Evolutionary conservation across 177 flowering plant genomes (phyloP).

Genomic region (Vitis hybrid): DNA sequence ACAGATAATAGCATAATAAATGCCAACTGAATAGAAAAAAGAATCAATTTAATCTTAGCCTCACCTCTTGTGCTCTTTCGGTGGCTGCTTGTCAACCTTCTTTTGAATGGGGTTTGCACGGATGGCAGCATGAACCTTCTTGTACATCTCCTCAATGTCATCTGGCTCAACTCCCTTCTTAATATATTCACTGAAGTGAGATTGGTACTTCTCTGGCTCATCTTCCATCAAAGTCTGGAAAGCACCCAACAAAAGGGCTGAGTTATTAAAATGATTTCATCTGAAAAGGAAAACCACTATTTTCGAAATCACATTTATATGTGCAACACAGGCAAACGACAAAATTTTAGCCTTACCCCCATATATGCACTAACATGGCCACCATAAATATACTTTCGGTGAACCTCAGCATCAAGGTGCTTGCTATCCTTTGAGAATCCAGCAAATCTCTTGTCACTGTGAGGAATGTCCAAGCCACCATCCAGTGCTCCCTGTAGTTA

Average conservation of each 20-base stretch:
- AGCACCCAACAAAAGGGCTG: not conserved
- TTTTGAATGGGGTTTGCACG: slow-evolving; percentile 68
- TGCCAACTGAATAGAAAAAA: not conserved
- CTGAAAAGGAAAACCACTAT: not conserved
- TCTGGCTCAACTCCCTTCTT: slow-evolving; percentile 70
- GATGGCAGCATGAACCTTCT: slow-evolving; percentile 89
- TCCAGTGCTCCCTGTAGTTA: slow-evolving; percentile 79
- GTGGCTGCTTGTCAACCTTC: slow-evolving; percentile 64
- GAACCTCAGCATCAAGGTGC: slow-evolving; percentile 82
- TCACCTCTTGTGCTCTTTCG: slow-evolving; percentile 81
- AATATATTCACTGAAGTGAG: slow-evolving; percentile 70
- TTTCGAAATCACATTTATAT: not conserved
- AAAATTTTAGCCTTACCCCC: slow-evolving; percentile 41
- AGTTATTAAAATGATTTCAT: not conserved
- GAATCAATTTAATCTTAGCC: not conserved
- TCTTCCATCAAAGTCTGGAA: slow-evolving; percentile 70
- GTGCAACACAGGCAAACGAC: not conserved
- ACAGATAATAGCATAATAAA: not conserved
- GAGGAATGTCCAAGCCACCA: slow-evolving; percentile 93
- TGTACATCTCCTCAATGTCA: slow-evolving; percentile 61
- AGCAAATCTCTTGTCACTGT: slow-evolving; percentile 94
- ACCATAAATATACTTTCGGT: slow-evolving; percentile 82
- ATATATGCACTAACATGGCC: slow-evolving; percentile 88
- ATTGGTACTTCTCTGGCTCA: slow-evolving; percentile 86
- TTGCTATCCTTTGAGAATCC: slow-evolving; percentile 70